Evolutionary conservation across 106 monocot species (phyloP).

Genomic region (Allium cepa): DNA sequence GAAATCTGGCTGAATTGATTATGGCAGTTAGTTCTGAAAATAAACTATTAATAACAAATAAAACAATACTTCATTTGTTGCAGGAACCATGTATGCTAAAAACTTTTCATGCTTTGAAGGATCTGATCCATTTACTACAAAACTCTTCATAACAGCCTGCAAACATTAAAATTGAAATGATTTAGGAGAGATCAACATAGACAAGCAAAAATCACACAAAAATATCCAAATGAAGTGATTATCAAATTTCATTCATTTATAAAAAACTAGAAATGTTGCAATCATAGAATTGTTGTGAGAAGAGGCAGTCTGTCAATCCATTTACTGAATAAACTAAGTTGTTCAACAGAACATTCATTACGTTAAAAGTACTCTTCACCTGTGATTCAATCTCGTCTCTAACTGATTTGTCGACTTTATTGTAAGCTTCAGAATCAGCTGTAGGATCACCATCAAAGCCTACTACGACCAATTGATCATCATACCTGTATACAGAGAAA

Average conservation of each 20-base stretch:
- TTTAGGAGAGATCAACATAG: too few species aligned
- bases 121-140: constrained; percentile 67
- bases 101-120: constrained; percentile 75
- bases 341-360: too few species aligned
- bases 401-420: constrained; percentile 50
- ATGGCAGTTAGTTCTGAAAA: too few species aligned
- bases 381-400: constrained; percentile 69
- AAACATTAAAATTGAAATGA: constrained; percentile 6
- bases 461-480: constrained; percentile 79
- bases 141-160: constrained; percentile 96
- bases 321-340: too few species aligned
- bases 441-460: constrained; percentile 84
- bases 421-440: constrained; percentile 69
- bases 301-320: too few species aligned
- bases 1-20: too few species aligned
- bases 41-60: background rate
- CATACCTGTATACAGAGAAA: constrained; percentile 32
- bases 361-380: constrained; percentile 17
- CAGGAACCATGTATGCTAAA: constrained; percentile 92
- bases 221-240: too few species aligned
- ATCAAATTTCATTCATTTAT: too few species aligned
- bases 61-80: constrained; percentile 63
- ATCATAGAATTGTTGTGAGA: too few species aligned
- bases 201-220: too few species aligned
- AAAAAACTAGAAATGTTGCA: too few species aligned